Evolutionary conservation across 768 basidiomycete species (phyloP), one percentile per base, ranked within the genome.

Genomic region (Naganishia friedmannii): DNA sequence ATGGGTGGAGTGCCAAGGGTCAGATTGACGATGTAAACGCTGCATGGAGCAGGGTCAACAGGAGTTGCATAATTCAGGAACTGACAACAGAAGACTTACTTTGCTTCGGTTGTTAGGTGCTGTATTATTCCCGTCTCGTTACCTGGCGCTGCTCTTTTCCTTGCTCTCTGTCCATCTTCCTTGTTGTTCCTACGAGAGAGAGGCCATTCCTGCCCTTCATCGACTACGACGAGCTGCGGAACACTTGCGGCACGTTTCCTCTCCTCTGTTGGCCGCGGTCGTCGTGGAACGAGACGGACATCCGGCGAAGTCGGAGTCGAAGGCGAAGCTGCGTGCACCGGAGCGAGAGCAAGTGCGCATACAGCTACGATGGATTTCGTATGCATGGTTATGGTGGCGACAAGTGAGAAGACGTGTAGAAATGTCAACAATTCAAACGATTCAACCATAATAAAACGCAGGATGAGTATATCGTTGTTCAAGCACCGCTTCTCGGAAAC

Each of bases 11-110:
- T 67, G 2, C 77, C 77, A 29, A 78, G 68, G 13, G 68, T 53
- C 4, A 78, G 56, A 4, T 73, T 74, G 39, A 77, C 55, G 54
- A 75, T 72, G 66, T 74, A 77, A 37, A 75, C 77, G 32, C 75
- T 77, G 53, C 42, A 21, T 6, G 26, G 26, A 10, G 39, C n/a
- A 21, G n/a, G 29, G 55, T 57, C 48, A 51, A 51, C 21, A 13
- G 28, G 48, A 42, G n/a, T 15, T 31, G 23, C 15, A 29, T 53
- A 39, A 69, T 39, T 3, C 10, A 34, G n/a, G 19, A 31, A 17
- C 0, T 31, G 23, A 51, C 28, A 60, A n/a, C 31, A 21, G 9
- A 29, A 55, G 3, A 68, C 73, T 71, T 53, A 73, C 73, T 73
- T 67, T 37, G 53, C 34, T 51, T 51, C 48, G n/a, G 48, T n/a